These are phyloP conservation scores for Phialophora chinensis DNA, from an alignment of 2,329 filamentous ascomycete genomes.

Conservation along the genomic window DNA sequence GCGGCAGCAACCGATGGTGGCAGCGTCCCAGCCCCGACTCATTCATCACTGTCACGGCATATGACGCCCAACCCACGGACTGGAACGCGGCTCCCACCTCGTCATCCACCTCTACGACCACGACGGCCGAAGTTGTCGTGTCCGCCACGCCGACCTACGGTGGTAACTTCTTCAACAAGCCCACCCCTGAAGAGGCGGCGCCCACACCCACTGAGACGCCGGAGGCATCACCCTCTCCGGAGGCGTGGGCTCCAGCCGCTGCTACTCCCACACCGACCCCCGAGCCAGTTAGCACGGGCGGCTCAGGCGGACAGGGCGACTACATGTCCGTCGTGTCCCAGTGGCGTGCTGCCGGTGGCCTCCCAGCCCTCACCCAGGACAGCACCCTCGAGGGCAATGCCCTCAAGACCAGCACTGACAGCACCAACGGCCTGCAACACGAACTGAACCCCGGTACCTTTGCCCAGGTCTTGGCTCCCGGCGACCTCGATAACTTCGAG, in stretches of 20 bases:
- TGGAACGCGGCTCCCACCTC: conserved; percentile 12
- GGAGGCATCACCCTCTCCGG: conserved; percentile 58
- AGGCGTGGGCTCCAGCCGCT: conserved; percentile 35
- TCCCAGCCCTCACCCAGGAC: conserved; percentile 30
- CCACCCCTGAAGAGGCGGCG: neutral
- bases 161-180: conserved; percentile 7
- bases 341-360: conserved; percentile 34
- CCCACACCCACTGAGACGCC: conserved; percentile 44
- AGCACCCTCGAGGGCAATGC: conserved; percentile 37
- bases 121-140: conserved; percentile 1
- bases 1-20: conserved; percentile 26
- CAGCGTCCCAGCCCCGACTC: conserved; percentile 20
- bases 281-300: conserved; percentile 4
- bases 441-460: conserved; percentile 39
- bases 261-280: conserved; percentile 8
- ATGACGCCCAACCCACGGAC: conserved; percentile 11
- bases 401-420: conserved; percentile 35
- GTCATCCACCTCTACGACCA: conserved; percentile 7
- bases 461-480: conserved; percentile 39
- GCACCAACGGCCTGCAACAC: conserved; percentile 34
- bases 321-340: conserved; percentile 36
- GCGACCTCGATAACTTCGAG: conserved; percentile 36
- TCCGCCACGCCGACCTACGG: neutral
- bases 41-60: conserved; percentile 27
- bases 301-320: conserved; percentile 13